Evolutionary conservation across 73 alveolate species (phyloP), one percentile per base, ranked within the genome.

Genomic region (Blepharisma stoltei): DNA sequence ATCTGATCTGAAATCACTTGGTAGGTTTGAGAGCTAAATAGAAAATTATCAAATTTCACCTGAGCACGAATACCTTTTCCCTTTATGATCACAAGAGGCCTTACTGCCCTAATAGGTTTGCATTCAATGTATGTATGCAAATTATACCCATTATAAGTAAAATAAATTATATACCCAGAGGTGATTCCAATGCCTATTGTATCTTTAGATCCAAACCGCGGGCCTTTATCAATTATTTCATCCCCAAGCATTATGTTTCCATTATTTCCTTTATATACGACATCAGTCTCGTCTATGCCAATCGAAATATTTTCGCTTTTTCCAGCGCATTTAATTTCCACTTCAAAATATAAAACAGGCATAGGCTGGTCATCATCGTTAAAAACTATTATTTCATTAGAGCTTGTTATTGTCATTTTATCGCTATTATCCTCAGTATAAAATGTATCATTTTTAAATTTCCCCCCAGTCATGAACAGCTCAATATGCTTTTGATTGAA

Each of bases 101-200:
- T 14, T 18, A 60, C 23, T 14, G 2, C 45, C 38, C 18, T 8
- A 25, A 60, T 25, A 60, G 14, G n/a, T 8, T 8, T 14, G 23
- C 73, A 60, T 60, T 60, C 18, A 60, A 38, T 60, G 23, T 60
- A 60, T 0, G 23, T 8, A 60, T 60, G 73, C 73, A 60, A 20
- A 25, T 60, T 60, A 25, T 20, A 60, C 3, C 73, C 73, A 25
- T 60, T 60, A 38, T 60, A 60, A 25, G 73, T 60, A 25, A 14
- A 60, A 60, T 60, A 60, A 14, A 60, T 8, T 14, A 60, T 14
- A 38, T 60, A 38, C 2, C 73, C 23, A 2, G 73, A 60, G 41
- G 41, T 32, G 47, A 60, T 14, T 4, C 73, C 73, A 25, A 60
- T 60, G 47, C 73, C 73, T 8, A 60, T 60, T 11, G 23, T 25